Conservation (phyloP, 1,284 basidiomycete species). For the Athelia sp. region DNA sequence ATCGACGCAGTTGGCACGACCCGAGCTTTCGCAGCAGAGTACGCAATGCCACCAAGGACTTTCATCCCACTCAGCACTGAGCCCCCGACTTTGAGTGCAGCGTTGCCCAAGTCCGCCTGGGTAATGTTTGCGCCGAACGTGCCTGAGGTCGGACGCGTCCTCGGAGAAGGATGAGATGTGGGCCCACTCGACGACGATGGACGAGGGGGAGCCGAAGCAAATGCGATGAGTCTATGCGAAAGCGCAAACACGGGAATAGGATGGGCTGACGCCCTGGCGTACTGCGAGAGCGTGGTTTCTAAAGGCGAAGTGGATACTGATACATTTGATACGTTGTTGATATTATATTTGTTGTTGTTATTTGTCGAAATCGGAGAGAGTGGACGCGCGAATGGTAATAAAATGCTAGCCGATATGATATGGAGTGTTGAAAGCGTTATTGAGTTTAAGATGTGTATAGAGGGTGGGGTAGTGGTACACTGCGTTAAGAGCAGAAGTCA, state of each 20-base stretch:
- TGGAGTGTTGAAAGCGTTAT: conserved; percentile 46
- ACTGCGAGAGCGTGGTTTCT: conserved; percentile 10
- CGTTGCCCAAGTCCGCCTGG: conserved; percentile 46
- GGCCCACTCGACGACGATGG: conserved; percentile 16
- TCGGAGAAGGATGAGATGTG: conserved; percentile 13
- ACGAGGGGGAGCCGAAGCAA: conserved; percentile 40
- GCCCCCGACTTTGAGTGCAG: conserved; percentile 56
- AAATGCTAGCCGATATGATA: conserved; percentile 41
- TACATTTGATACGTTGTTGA: conserved; percentile 37
- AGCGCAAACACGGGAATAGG: conserved; percentile 51
- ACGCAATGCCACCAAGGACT: conserved; percentile 58
- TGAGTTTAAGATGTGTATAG: conserved; percentile 53
- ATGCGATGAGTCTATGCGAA: conserved; percentile 60
- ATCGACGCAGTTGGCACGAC: conserved; percentile 7
- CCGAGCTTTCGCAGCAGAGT: conserved; percentile 36
- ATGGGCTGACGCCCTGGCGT: not conserved
- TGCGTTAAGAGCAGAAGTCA: conserved; percentile 19
- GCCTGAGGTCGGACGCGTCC: conserved; percentile 15
- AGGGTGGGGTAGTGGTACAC: conserved; percentile 53
- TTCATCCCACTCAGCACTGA: conserved; percentile 61
- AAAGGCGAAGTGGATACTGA: conserved; percentile 23
- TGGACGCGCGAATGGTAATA: conserved; percentile 33
- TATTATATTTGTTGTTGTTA: conserved; percentile 27
- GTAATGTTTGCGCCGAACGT: conserved; percentile 16
- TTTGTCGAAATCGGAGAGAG: conserved; percentile 20